Evolutionary conservation across 202 grass and related monocot species (phyloP), one percentile per base, ranked within the genome.

Genomic region (Cymbopogon flexuosus): DNA sequence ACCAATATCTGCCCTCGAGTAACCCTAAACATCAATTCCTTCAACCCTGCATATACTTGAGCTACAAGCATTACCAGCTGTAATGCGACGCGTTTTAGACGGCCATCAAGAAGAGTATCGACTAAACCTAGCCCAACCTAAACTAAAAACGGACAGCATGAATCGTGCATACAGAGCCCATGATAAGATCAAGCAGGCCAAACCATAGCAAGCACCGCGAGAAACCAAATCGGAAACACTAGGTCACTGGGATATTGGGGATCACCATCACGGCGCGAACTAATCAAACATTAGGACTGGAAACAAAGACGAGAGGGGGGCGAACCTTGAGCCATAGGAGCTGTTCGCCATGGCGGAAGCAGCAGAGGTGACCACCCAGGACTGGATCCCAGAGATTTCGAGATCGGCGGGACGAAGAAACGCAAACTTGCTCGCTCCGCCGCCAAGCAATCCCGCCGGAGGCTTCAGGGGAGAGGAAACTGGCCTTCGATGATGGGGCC

Each of bases 271-370:
- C 22, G 39, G 39, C 19, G 29, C 13, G 49, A 31, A 23, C 45
- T 67, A 70, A 63, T 49, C 12, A 23, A 81, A 0, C 5, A 21
- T 21, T 57, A 58, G 43, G 10, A 58, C 7, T 14, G 12, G 82
- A 65, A 63, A 41, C 52, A 15, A 23, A 12, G 22, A 62, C 36
- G 34, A 6, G 34, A 4, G 34, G 34, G 78, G 21, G 75, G 18
- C 62, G 76, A 61, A 90, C 87, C 90, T 87, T 5, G 90, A 85
- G 57, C 85, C 84, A 43, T 90, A 90, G 33, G 81, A 62, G 21
- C 66, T 80, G 71, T 36, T 88, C 73, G 87, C 81, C 90, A 93
- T 93, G 14, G 51, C 35, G 60, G 34, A 69, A 79, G 5, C 27
- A 40, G 16, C 24, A 56, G 56, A 19, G 60, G 68, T 2, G 37